Evolutionary conservation across 805 yeast genomes (phyloP), one percentile per base, ranked within the genome.

Genomic region (Myxozyma neglecta): DNA sequence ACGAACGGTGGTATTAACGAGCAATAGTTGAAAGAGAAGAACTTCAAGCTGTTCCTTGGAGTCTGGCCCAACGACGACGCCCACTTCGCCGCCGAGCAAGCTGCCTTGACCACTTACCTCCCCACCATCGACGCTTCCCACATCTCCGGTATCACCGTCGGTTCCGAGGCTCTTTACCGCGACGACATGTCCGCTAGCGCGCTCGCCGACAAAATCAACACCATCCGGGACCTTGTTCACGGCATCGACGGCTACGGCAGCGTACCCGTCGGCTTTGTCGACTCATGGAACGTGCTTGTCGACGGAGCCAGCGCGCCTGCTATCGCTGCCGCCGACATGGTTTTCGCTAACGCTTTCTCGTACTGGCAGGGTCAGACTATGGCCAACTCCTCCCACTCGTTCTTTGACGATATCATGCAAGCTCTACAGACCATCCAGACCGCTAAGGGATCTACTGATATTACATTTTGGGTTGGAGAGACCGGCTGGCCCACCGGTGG

Each of bases 401-500:
- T 92, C 87, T 84, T 90, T 69, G 97, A 92, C 75, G 97, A 93
- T 76, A 90, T 93, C 76, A 91, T 92, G 97, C 97, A 93, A 82
- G 97, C 97, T 68, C 80, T 93, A 75, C 96, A 90, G 80, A 80
- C 81, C 64, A 85, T 93, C 71, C 97, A 93, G 82, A 80, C 90
- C 69, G 76, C 83, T 70, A 92, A 93, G 82, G 97, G 97, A 66
- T 78, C 88, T 63, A 86, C 93, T 61, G 92, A 90, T 77, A 83
- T 93, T 71, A 82, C 85, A 60, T 90, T 92, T 82, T 92, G 93
- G 91, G 84, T 93, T 72, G 85, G 92, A 67, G 99, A 94, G 83
- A 82, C 97, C 64, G 99, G 99, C 69, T 94, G 98, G 98, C 98
- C 99, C 74, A 84, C 91, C 67, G 76, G 82, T 73, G 99, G 99